Percentiles rank a stretch among this genome's conserved stretches.
These are phyloP conservation scores for Laburnicola sp. DNA, from an alignment of 2,329 filamentous ascomycete genomes.

Conservation along the genomic window DNA sequence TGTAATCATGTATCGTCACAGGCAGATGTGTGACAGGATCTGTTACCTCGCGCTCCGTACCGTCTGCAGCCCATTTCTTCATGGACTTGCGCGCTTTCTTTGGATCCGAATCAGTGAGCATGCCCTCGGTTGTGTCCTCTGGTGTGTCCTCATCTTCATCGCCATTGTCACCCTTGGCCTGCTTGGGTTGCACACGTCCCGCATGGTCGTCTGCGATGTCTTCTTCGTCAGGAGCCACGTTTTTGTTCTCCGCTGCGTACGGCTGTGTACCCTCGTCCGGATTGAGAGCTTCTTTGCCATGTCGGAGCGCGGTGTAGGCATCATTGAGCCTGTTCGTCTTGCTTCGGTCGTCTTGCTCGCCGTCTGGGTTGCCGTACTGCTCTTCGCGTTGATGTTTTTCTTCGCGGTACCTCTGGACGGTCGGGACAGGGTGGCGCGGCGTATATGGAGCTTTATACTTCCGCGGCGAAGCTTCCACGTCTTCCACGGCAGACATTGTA, in stretches of 20 bases:
- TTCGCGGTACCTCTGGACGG: constrained; percentile 51
- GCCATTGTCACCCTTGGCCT: constrained; percentile 24
- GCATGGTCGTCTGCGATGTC: constrained; percentile 38
- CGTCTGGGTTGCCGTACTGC: constrained; percentile 30
- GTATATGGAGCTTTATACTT: constrained; percentile 50
- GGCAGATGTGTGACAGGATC: constrained; percentile 74
- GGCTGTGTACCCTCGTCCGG: constrained; percentile 31
- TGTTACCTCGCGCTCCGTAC: constrained; percentile 63
- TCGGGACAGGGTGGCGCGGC: constrained; percentile 50
- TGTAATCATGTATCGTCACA: constrained; percentile 69
- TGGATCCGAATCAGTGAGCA: constrained; percentile 43
- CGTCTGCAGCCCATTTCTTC: constrained; percentile 53
- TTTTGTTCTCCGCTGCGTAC: constrained; percentile 44
- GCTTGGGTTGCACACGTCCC: constrained; percentile 23
- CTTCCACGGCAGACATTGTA: constrained; percentile 49
- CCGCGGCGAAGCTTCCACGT: constrained; percentile 42
- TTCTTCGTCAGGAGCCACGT: constrained; percentile 31
- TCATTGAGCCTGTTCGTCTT: constrained; percentile 43
- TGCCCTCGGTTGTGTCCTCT: constrained; percentile 52
- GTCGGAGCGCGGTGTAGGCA: constrained; percentile 40
- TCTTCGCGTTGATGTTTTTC: constrained; percentile 50
- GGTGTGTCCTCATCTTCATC: constrained; percentile 29
- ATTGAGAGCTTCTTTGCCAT: constrained; percentile 32
- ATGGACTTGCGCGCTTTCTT: constrained; percentile 54
- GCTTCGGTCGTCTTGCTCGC: constrained; percentile 32